Evolutionary conservation across 2,329 filamentous ascomycete species (phyloP).

Genomic region (Lachnellula occidentalis): DNA sequence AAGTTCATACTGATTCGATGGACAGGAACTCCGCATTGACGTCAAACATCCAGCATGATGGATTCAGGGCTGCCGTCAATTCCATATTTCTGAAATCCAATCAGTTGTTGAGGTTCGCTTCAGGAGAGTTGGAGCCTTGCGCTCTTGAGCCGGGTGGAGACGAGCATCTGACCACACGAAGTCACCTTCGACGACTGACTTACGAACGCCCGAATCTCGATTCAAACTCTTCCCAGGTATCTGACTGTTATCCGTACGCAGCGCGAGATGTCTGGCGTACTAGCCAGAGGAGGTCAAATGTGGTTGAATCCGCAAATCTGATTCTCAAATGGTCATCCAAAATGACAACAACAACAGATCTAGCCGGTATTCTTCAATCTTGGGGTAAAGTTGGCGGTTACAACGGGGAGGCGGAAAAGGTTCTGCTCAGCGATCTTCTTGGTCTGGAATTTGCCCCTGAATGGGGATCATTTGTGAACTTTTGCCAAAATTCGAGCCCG

Average conservation of each 20-base stretch:
- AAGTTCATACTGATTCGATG: too few species aligned
- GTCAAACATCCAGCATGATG: constrained; percentile 37
- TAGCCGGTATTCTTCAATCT: constrained; percentile 28
- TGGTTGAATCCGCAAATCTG: constrained; percentile 23
- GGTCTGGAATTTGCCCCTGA: constrained; percentile 32
- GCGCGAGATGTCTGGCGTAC: constrained; percentile 11
- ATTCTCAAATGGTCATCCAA: constrained; percentile 23
- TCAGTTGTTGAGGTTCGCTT: constrained; percentile 14
- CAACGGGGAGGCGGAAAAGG: constrained; percentile 22
- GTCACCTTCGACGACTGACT: constrained; percentile 5
- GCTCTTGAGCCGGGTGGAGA: constrained; percentile 1
- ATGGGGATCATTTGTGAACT: constrained; percentile 40
- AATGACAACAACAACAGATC: constrained; percentile 21
- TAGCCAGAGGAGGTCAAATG: constrained; percentile 8
- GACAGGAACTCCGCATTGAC: constrained; percentile 33
- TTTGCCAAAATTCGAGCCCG: constrained; percentile 27
- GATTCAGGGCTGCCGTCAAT: constrained; percentile 10
- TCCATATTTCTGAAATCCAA: constrained; percentile 15
- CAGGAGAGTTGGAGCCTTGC: not conserved
- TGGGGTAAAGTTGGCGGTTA: constrained; percentile 37
- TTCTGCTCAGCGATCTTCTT: constrained; percentile 37
- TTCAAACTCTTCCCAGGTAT: not conserved
- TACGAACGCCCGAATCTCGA: constrained; percentile 4
- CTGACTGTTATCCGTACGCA: constrained; percentile 4
- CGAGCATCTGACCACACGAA: constrained; percentile 12